Conservation (phyloP, 176 grass and related monocot genomes). For the Paspalum notatum region DNA sequence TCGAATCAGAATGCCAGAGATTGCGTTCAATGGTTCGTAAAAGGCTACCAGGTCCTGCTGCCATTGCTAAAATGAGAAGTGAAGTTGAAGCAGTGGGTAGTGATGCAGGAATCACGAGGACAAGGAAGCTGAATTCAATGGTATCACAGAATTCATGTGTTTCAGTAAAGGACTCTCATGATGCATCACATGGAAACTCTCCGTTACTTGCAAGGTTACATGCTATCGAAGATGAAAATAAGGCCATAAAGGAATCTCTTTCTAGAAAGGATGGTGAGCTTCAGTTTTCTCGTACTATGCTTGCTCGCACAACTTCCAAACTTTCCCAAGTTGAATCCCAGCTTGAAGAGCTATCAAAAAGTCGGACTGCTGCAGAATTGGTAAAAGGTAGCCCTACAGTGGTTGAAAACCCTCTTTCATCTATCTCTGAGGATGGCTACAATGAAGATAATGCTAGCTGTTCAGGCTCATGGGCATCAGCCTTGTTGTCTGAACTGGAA, state of each 20-base stretch:
- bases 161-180: slow-evolving; percentile 33
- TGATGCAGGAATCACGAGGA: slow-evolving; percentile 35
- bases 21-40: slow-evolving; percentile 86
- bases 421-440: slow-evolving; percentile 49
- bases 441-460: slow-evolving; percentile 79
- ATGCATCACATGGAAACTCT: slow-evolving; percentile 47
- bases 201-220: slow-evolving; percentile 71
- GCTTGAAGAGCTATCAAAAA: slow-evolving; percentile 62
- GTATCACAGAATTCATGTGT: slow-evolving; percentile 25
- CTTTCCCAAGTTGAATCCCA: slow-evolving; percentile 75
- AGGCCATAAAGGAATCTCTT: slow-evolving; percentile 81
- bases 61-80: slow-evolving; percentile 96
- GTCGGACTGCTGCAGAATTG: slow-evolving; percentile 35
- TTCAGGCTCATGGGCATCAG: slow-evolving; percentile 82
- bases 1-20: slow-evolving; percentile 93
- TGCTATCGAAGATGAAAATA: slow-evolving; percentile 77
- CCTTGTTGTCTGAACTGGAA: slow-evolving; percentile 91
- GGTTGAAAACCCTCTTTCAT: slow-evolving; percentile 52
- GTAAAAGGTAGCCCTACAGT: slow-evolving; percentile 48
- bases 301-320: slow-evolving; percentile 63
- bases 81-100: slow-evolving; percentile 71
- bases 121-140: slow-evolving; percentile 42
- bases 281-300: slow-evolving; percentile 61
- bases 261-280: slow-evolving; percentile 71
- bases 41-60: slow-evolving; percentile 81